phyloP scores from a whole-genome alignment of 1,284 basidiomycete species.

The Rhodofomes roseus region DNA sequence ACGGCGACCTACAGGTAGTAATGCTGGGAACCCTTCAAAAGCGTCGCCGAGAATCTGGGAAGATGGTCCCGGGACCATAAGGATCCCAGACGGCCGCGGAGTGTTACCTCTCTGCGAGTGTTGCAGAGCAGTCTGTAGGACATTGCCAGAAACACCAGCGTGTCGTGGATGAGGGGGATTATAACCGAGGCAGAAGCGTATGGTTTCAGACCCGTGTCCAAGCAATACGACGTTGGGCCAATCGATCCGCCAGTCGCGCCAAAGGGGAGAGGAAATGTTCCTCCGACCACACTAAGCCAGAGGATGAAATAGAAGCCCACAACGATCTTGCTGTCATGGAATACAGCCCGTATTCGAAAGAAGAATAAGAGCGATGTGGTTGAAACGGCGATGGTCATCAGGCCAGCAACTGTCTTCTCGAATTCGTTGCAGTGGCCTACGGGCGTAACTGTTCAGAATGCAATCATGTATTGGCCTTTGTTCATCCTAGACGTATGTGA shows the following conservation, averaged over 20 bases:
- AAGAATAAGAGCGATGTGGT: conserved; percentile 30
- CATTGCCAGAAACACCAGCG: conserved; percentile 26
- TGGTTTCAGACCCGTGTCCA: background rate
- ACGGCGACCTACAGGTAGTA: background rate
- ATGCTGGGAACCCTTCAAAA: background rate
- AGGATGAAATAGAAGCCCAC: conserved; percentile 21
- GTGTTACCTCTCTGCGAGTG: background rate
- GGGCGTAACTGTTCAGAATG: too few relatives aligned
- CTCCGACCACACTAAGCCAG: conserved; percentile 22
- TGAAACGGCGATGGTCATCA: too few relatives aligned
- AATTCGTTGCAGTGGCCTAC: too few relatives aligned
- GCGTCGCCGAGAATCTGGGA: background rate
- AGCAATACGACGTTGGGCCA: conserved; percentile 1
- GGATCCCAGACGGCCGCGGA: background rate
- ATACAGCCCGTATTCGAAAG: conserved; percentile 28
- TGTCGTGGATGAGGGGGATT: conserved; percentile 20
- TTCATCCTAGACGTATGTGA: too few relatives aligned
- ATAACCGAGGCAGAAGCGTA: conserved; percentile 22
- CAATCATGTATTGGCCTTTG: too few relatives aligned
- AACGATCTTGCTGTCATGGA: conserved; percentile 13
- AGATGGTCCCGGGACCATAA: background rate
- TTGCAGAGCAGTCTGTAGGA: conserved; percentile 19
- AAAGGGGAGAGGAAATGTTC: conserved; percentile 16
- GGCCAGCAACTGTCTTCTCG: too few relatives aligned
- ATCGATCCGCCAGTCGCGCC: background rate